phyloP scores from a whole-genome alignment of 1,284 basidiomycete genomes.

The Ceratobasidium sp. region DNA sequence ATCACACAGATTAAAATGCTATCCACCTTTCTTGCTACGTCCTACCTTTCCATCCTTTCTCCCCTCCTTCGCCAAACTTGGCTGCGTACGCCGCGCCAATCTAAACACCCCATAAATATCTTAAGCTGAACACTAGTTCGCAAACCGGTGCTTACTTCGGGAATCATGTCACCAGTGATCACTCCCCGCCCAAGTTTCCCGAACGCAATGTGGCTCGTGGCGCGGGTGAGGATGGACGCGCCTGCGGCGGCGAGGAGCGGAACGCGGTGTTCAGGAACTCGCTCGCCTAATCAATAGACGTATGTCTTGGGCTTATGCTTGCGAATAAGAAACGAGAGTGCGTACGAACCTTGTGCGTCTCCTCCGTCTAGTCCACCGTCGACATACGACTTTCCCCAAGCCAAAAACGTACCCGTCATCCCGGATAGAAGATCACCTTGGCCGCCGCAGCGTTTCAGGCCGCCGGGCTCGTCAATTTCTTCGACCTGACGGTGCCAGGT shows the following conservation, averaged over 20 bases:
- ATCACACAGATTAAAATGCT: background rate
- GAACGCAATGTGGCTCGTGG: constrained; percentile 83
- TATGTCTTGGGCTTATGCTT: background rate
- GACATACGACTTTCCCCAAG: constrained; percentile 95
- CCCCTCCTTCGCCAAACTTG: constrained; percentile 67
- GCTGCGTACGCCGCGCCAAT: constrained; percentile 81
- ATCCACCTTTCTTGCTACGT: background rate
- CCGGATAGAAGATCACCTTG: constrained; percentile 96
- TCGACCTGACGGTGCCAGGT: constrained; percentile 64
- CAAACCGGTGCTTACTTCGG: constrained; percentile 58
- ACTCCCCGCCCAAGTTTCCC: constrained; percentile 81
- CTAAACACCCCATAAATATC: constrained; percentile 3
- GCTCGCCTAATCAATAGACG: constrained; percentile 51
- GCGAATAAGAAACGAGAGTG: background rate
- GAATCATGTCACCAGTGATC: constrained; percentile 90
- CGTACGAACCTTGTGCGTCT: constrained; percentile 55
- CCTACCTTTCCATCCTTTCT: constrained; percentile 49
- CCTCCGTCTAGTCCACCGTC: constrained; percentile 74
- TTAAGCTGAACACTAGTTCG: background rate
- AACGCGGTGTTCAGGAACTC: constrained; percentile 71
- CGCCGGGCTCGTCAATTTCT: constrained; percentile 78
- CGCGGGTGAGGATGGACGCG: constrained; percentile 88
- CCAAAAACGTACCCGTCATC: constrained; percentile 86
- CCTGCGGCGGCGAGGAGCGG: constrained; percentile 90
- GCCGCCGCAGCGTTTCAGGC: constrained; percentile 92